These are phyloP conservation scores for Backusella westeae DNA, from an alignment of 192 early-diverging fungal genomes.

Conservation along the genomic window DNA sequence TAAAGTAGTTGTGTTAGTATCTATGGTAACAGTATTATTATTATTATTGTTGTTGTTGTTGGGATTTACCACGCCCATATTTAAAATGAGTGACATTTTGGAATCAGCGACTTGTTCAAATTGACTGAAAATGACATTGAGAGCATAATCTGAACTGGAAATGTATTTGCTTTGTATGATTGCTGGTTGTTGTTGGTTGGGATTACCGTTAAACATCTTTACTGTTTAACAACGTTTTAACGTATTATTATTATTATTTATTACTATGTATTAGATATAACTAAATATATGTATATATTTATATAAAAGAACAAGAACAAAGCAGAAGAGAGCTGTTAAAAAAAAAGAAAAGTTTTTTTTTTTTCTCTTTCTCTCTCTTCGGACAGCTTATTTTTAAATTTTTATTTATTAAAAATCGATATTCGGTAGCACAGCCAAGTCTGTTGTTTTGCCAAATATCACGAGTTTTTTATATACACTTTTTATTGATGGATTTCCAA, in stretches of 20 bases:
- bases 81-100: conserved; percentile 50
- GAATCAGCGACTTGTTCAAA: conserved; percentile 58
- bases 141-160: conserved; percentile 50
- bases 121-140: conserved; percentile 53
- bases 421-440: background rate
- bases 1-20: too few relatives aligned
- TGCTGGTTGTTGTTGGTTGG: background rate
- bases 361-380: background rate
- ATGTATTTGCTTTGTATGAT: background rate
- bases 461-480: background rate
- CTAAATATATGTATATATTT: background rate
- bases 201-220: background rate
- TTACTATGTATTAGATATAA: background rate
- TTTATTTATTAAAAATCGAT: background rate
- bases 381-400: background rate
- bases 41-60: background rate
- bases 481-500: background rate
- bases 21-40: too few relatives aligned
- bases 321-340: background rate
- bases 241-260: background rate
- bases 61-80: conserved; percentile 29
- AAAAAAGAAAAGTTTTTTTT: background rate
- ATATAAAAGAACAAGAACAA: background rate
- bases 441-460: background rate
- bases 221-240: background rate